Evolutionary conservation across 805 yeast genomes (phyloP).

Genomic region (Barnettozyma botsteinii): DNA sequence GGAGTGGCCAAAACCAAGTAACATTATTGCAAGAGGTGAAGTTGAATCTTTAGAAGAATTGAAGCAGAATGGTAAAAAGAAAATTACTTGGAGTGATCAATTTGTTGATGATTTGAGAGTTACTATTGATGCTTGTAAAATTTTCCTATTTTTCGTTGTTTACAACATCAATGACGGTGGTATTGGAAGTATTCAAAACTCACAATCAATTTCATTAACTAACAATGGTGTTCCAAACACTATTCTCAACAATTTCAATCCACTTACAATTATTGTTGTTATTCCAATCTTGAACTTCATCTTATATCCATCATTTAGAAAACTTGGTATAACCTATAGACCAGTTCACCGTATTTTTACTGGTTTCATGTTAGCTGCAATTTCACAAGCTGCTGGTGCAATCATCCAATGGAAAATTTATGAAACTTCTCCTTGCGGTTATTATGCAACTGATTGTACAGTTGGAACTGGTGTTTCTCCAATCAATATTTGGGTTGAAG

Average conservation of each 20-base stretch:
- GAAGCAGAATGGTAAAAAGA: constrained; percentile 17
- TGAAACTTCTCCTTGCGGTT: constrained; percentile 65
- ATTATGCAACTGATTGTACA: constrained; percentile 48
- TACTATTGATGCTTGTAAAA: constrained; percentile 63
- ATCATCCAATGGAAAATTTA: constrained; percentile 67
- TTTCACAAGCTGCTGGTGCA: constrained; percentile 32
- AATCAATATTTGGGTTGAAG: constrained; percentile 63
- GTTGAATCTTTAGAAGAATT: constrained; percentile 7
- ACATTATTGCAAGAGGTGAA: constrained; percentile 38
- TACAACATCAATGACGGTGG: constrained; percentile 71
- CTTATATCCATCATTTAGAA: constrained; percentile 48
- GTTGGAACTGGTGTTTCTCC: constrained; percentile 21
- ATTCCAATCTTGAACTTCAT: constrained; percentile 62
- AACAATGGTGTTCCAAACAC: constrained; percentile 75
- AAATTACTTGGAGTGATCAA: constrained; percentile 49
- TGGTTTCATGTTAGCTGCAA: constrained; percentile 62
- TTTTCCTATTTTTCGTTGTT: constrained; percentile 61
- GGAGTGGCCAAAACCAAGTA: constrained; percentile 54
- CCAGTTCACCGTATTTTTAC: constrained; percentile 65
- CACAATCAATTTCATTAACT: constrained; percentile 65
- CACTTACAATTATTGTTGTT: constrained; percentile 67
- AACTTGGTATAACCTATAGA: constrained; percentile 45
- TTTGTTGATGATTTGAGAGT: constrained; percentile 69
- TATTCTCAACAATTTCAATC: constrained; percentile 66
- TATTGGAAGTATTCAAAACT: constrained; percentile 34